These are phyloP conservation scores for Leccinum pachyderme DNA, from an alignment of 1,284 basidiomycete genomes.

Conservation along the genomic window DNA sequence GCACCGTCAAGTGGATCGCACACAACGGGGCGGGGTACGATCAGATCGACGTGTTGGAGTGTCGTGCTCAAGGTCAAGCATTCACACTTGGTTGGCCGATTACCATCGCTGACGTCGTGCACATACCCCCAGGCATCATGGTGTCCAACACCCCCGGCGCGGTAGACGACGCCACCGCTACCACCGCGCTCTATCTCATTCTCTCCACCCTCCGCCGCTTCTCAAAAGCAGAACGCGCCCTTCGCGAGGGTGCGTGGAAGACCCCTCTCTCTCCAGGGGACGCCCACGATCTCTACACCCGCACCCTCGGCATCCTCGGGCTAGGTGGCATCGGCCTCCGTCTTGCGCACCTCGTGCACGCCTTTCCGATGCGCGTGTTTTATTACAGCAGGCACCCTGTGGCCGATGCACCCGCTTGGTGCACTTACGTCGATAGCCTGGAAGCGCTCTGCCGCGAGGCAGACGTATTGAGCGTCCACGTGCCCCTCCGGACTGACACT, in stretches of 20 bases:
- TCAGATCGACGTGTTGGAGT: slow-evolving; percentile 76
- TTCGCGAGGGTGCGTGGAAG: slow-evolving; percentile 61
- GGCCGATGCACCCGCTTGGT: slow-evolving; percentile 64
- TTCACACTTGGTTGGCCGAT: neutral
- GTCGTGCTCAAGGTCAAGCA: slow-evolving; percentile 59
- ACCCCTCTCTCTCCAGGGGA: slow-evolving; percentile 39
- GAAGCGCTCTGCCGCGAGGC: slow-evolving; percentile 71
- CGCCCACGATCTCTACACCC: slow-evolving; percentile 76
- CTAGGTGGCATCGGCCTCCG: slow-evolving; percentile 86
- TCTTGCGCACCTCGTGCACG: slow-evolving; percentile 64
- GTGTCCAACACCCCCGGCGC: slow-evolving; percentile 92
- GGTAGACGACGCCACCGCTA: slow-evolving; percentile 91
- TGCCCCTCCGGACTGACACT: slow-evolving; percentile 73
- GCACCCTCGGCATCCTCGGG: slow-evolving; percentile 83
- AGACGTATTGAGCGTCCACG: slow-evolving; percentile 83
- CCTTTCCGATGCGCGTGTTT: slow-evolving; percentile 85
- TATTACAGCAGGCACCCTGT: slow-evolving; percentile 73
- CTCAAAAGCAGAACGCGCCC: slow-evolving; percentile 67
- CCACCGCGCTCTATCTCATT: slow-evolving; percentile 82
- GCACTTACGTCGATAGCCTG: slow-evolving; percentile 70
- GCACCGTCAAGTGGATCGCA: slow-evolving; percentile 82
- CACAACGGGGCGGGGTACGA: slow-evolving; percentile 95
- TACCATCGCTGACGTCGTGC: neutral
- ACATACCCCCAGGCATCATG: slow-evolving; percentile 56
- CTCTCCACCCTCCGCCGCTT: slow-evolving; percentile 84